Conservation (phyloP, 2,329 filamentous ascomycete species). For the Xylaria sp. region DNA sequence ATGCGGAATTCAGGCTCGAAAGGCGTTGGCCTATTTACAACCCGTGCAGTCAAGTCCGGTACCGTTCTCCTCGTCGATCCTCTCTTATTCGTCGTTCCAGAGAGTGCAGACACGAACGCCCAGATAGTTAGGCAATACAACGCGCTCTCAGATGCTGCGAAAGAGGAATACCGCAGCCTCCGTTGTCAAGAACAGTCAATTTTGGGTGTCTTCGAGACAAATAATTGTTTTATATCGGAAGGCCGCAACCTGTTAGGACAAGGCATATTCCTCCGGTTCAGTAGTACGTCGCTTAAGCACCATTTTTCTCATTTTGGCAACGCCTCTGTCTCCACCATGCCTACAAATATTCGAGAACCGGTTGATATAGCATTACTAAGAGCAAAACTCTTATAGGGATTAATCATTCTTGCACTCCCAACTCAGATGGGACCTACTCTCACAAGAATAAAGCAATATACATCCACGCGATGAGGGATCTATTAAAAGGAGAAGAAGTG, state of each 20-base stretch:
- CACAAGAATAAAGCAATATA: not conserved
- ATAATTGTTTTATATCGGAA: too few relatives aligned
- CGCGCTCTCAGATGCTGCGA: not conserved
- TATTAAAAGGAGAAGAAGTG: not conserved
- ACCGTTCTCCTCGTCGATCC: not conserved
- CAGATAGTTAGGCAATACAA: not conserved
- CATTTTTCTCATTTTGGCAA: not conserved
- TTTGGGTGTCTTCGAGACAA: too few relatives aligned
- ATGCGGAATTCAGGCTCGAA: too few relatives aligned
- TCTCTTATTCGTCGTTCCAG: not conserved
- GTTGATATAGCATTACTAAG: too few relatives aligned
- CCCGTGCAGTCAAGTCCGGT: not conserved
- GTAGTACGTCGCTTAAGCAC: not conserved
- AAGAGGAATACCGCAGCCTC: too few relatives aligned
- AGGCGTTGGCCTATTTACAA: not conserved
- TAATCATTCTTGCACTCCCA: conserved; percentile 1
- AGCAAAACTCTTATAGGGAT: not conserved
- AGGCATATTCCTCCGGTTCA: not conserved
- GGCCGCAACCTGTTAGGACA: too few relatives aligned
- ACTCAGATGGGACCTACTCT: not conserved
- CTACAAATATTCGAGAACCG: too few relatives aligned
- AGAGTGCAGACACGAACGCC: too few relatives aligned
- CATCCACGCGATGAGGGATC: not conserved
- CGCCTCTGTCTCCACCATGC: not conserved
- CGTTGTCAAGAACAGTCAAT: too few relatives aligned